Evolutionary conservation across 345 rosid species (phyloP).

Genomic region (Rhodamnia rubescens): DNA sequence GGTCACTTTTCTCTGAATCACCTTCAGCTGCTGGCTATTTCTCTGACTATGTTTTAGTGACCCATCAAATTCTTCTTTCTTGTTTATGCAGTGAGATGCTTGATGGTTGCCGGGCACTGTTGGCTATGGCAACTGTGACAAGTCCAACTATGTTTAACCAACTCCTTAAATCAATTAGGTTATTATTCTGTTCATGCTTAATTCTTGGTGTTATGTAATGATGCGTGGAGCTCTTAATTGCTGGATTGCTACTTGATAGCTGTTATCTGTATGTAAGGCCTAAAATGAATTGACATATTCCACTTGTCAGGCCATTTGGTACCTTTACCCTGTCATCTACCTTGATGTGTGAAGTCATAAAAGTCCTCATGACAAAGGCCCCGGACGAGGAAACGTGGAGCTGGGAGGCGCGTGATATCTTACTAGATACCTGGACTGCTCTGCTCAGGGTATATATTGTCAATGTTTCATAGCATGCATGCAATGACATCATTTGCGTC

Average conservation of each 20-base stretch:
- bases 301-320: constrained; percentile 72
- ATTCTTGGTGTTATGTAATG: neutral
- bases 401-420: constrained; percentile 95
- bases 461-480: neutral
- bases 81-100: constrained; percentile 73
- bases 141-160: constrained; percentile 57
- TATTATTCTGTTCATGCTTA: constrained; percentile 4
- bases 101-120: constrained; percentile 94
- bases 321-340: constrained; percentile 66
- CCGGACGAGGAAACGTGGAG: constrained; percentile 87
- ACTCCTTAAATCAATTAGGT: constrained; percentile 83
- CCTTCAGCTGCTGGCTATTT: constrained; percentile 2
- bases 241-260: neutral
- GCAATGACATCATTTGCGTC: neutral
- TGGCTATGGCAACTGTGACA: constrained; percentile 73
- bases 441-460: constrained; percentile 50
- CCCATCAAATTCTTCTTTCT: constrained; percentile 6
- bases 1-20: constrained; percentile 30
- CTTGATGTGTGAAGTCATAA: constrained; percentile 88
- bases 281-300: neutral
- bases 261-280: neutral
- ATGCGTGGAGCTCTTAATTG: neutral
- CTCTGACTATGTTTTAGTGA: constrained; percentile 10
- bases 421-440: constrained; percentile 88
- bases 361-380: constrained; percentile 49